Evolutionary conservation across 23 red algal species (phyloP), one percentile per base, ranked within the genome.

Genomic region (Chondrus crispus): DNA sequence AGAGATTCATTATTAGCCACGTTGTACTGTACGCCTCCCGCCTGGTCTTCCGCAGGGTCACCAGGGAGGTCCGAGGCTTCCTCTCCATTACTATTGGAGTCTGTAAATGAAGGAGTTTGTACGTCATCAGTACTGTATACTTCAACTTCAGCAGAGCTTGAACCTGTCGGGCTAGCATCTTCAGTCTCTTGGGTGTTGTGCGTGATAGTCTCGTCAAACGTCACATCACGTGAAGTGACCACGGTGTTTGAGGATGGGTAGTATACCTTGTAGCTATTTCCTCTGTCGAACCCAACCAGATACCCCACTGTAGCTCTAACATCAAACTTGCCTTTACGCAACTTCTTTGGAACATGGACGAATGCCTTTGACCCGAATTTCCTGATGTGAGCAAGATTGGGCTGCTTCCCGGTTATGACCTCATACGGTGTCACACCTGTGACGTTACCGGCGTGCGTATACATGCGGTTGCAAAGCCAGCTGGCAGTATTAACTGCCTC

Each of bases 241-340:
- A 72, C 62, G 4, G 37, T 73, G 46, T 13, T 3, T 35, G 30
- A 48, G 42, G 48, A 58, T 11, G 60, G 82, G 14, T 69, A 35
- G 82, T 45, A 73, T 13, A 73, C 68, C 47, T 22, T 86, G 82
- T 86, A 86, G 2, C 37, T 68, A 51, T 86, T 86, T 4, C 82
- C 82, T 69, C 45, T 86, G 7, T 64, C 82, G 39, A 86, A 69
- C 10, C 82, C 82, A 6, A 86, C 57, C 12, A 86, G n/a, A 16
- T 51, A 48, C 60, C 47, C 42, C 6, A 60, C 41, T 40, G 36
- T 29, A 48, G 42, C 48, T 33, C 77, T 22, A 57, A 39, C 11
- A 60, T 57, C 77, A 55, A 55, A 26, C 40, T 41, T 46, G 35
- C 51, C 46, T 53, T 24, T 66, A 16, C 53, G 64, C 4, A 45